Conservation (phyloP, 768 basidiomycete species). For the Lactarius quietus region DNA sequence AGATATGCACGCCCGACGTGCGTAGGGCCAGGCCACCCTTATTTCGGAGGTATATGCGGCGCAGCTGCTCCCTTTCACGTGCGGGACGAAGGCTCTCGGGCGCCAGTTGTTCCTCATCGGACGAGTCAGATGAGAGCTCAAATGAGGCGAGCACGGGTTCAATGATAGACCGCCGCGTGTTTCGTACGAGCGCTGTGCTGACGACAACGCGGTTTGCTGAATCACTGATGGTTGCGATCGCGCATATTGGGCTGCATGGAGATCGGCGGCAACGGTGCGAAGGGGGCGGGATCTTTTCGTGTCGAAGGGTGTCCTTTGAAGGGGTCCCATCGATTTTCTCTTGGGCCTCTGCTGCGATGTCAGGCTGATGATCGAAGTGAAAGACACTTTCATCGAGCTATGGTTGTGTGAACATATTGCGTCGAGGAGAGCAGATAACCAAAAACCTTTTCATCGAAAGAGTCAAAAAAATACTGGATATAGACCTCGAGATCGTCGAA, state of each 20-base stretch:
- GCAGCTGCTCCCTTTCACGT: slow-evolving; percentile 49
- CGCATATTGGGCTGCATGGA: slow-evolving; percentile 37
- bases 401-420: neutral
- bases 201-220: slow-evolving; percentile 46
- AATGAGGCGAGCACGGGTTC: slow-evolving; percentile 40
- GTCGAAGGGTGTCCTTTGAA: slow-evolving; percentile 41
- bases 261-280: slow-evolving; percentile 44
- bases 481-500: slow-evolving; percentile 65
- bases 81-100: slow-evolving; percentile 42
- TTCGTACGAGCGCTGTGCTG: slow-evolving; percentile 57
- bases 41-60: slow-evolving; percentile 52
- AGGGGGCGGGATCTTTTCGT: slow-evolving; percentile 56
- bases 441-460: slow-evolving; percentile 37
- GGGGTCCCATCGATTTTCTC: slow-evolving; percentile 54
- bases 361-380: slow-evolving; percentile 43
- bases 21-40: slow-evolving; percentile 29
- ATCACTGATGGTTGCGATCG: slow-evolving; percentile 38
- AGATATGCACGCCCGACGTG: slow-evolving; percentile 46
- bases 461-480: slow-evolving; percentile 43
- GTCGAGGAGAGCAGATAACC: slow-evolving; percentile 29
- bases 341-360: slow-evolving; percentile 44
- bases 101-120: slow-evolving; percentile 38
- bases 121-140: slow-evolving; percentile 36
- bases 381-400: slow-evolving; percentile 36
- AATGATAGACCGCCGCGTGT: slow-evolving; percentile 47